Percentiles rank a stretch among this genome's conserved stretches.
Conservation (phyloP, 2,329 filamentous ascomycete species). For the Aspergillus carbonarius region DNA sequence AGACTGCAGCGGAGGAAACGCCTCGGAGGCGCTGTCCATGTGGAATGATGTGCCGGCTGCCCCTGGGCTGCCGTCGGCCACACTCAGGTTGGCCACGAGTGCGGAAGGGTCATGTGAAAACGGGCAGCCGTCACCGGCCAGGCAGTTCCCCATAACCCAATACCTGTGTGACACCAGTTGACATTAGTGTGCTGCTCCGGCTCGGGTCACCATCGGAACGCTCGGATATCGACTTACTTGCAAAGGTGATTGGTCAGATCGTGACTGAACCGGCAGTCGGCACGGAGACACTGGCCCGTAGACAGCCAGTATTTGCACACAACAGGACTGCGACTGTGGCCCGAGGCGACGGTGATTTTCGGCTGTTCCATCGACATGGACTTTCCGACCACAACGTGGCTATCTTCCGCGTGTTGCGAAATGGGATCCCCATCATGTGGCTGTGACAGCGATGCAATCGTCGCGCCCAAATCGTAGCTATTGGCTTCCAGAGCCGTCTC, state of each 20-base stretch:
- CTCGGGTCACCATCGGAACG: not conserved
- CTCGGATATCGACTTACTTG: slow-evolving; percentile 68
- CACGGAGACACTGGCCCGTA: slow-evolving; percentile 89
- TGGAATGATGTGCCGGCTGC: slow-evolving; percentile 65
- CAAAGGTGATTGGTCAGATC: slow-evolving; percentile 94
- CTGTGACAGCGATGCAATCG: slow-evolving; percentile 86
- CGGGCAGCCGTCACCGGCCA: slow-evolving; percentile 89
- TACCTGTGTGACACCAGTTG: slow-evolving; percentile 58
- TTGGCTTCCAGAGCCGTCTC: slow-evolving; percentile 85
- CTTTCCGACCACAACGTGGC: slow-evolving; percentile 77
- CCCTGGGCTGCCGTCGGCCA: slow-evolving; percentile 55
- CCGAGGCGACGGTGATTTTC: slow-evolving; percentile 72
- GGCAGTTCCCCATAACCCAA: slow-evolving; percentile 92
- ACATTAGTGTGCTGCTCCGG: not conserved
- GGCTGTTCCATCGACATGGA: slow-evolving; percentile 73
- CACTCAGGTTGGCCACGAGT: slow-evolving; percentile 74
- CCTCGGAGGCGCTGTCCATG: slow-evolving; percentile 72
- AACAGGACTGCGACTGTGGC: slow-evolving; percentile 76
- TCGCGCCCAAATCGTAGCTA: slow-evolving; percentile 89
- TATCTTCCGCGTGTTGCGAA: slow-evolving; percentile 57
- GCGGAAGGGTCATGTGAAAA: slow-evolving; percentile 95
- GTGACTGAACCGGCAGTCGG: slow-evolving; percentile 96
- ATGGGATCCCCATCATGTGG: slow-evolving; percentile 56
- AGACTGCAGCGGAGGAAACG: slow-evolving; percentile 75
- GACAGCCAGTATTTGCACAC: slow-evolving; percentile 98